Percentiles rank a stretch among this genome's conserved stretches.
phyloP scores from a whole-genome alignment of 1,139 yeast genomes.

The Suhomyces chickasaworum region DNA sequence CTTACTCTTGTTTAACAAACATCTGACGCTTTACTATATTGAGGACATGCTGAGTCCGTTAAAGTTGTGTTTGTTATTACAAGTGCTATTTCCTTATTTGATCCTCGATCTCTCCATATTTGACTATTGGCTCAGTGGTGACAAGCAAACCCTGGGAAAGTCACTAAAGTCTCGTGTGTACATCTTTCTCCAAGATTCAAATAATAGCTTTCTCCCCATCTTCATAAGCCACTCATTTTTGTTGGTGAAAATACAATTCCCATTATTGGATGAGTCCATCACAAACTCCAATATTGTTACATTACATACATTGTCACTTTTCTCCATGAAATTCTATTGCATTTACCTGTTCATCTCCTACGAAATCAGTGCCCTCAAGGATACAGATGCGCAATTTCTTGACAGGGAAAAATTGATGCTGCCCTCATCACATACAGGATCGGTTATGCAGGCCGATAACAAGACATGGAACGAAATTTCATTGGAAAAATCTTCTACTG shows the following conservation, averaged over 20 bases:
- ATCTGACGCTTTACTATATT: conserved; percentile 15
- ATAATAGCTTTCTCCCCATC: conserved; percentile 32
- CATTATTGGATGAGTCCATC: conserved; percentile 11
- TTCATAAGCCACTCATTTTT: conserved; percentile 32
- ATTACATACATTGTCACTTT: conserved; percentile 20
- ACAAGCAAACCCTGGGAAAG: not conserved
- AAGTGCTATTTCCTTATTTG: conserved; percentile 23
- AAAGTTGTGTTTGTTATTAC: conserved; percentile 18
- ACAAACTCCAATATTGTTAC: not conserved
- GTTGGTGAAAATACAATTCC: conserved; percentile 23
- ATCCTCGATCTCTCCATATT: conserved; percentile 19
- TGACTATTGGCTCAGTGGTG: conserved; percentile 10
- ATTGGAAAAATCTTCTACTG: too few species aligned
- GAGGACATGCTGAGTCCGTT: conserved; percentile 11
- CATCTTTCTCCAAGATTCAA: conserved; percentile 23
- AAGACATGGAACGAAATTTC: not conserved
- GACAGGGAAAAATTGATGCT: conserved; percentile 1
- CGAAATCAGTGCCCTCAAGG: conserved; percentile 22
- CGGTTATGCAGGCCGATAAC: not conserved
- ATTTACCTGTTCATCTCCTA: conserved; percentile 29
- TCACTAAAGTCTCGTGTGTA: not conserved
- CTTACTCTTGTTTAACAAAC: conserved; percentile 14
- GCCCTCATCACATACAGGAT: not conserved
- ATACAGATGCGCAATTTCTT: not conserved
- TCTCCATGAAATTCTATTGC: conserved; percentile 30